These are phyloP conservation scores for Cucurbitaria berberidis DNA, from an alignment of 2,329 filamentous ascomycete genomes.

Conservation along the genomic window DNA sequence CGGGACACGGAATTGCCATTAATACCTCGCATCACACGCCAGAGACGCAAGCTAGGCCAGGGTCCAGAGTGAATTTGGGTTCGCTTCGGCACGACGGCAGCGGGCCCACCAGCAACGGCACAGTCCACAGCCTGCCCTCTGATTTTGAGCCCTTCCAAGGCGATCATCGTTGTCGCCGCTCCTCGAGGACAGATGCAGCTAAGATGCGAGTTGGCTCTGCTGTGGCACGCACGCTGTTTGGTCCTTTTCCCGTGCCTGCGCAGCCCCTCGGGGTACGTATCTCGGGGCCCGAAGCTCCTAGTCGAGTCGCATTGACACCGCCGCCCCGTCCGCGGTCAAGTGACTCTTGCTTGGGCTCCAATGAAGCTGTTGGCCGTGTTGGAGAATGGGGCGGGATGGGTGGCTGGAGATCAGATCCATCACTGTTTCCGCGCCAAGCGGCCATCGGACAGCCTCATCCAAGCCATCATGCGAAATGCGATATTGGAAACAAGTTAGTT, in stretches of 20 bases:
- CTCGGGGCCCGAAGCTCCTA: conserved; percentile 9
- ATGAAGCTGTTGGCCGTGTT: conserved; percentile 5
- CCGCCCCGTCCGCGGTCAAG: conserved; percentile 16
- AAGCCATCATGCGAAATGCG: conserved; percentile 27
- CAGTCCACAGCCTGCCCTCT: conserved; percentile 15
- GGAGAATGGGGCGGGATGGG: background rate
- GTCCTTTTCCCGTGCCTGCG: conserved; percentile 6
- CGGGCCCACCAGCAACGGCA: conserved; percentile 13
- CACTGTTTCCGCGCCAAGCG: background rate
- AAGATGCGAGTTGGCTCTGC: conserved; percentile 36
- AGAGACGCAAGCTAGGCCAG: conserved; percentile 22
- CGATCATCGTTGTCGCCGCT: conserved; percentile 35
- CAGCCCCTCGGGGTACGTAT: conserved; percentile 12
- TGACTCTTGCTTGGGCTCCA: conserved; percentile 25
- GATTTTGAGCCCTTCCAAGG: conserved; percentile 24
- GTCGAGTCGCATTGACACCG: conserved; percentile 18
- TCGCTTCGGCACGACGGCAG: conserved; percentile 23
- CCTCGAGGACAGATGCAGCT: conserved; percentile 25
- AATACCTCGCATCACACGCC: conserved; percentile 33
- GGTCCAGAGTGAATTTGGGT: conserved; percentile 6
- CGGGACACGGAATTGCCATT: conserved; percentile 38
- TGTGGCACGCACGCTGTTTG: conserved; percentile 21
- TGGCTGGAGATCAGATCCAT: conserved; percentile 16
- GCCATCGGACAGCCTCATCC: conserved; percentile 26
- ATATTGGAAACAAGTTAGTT: conserved; percentile 34